Base-by-base conservation (phyloP, 23 red algal genomes). In the Pyropia haitanensis region DNA sequence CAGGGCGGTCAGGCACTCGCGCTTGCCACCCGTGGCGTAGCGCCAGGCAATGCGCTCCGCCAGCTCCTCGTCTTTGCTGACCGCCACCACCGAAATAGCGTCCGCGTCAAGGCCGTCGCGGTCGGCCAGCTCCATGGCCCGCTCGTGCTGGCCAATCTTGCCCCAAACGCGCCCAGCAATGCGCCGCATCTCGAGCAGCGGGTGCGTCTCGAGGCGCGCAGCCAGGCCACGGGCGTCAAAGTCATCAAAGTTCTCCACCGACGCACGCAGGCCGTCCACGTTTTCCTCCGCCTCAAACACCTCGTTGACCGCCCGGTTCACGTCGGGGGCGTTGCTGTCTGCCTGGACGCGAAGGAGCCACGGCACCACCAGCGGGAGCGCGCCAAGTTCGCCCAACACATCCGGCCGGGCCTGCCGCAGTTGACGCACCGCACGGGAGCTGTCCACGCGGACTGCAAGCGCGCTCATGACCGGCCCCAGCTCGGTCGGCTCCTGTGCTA, bases 251-350 rank as follows among this genome's bases (percentile, higher is more conserved):
- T 76, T 72, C 30, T 88, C 67, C 8, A 97, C 75, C 17, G 85
- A 90, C 20, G 29, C 59, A 29, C 67, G 56, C 19, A 97, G 73
- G 9, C 60, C 75, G 23, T 53, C 46, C 22, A 81, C 69, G 18
- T 87, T 71, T n/a, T 88, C 79, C 18, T 80, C 66, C 32, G 70
- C 65, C 3, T 91, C 10, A 46, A 87, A 83, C 33, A 97, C 68
- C 18, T 84, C 70, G 72, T 90, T 90, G 20, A 97, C 19, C 21
- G 93, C 93, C 71, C 90, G 85, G 50, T 90, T 97, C 19, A 97
- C 81, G 22, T 88, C 83, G 25, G 72, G 80, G 26, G 88, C 70
- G 39, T 46, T 46, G 39, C 39, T 46, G 53, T 96, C 82, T 21
- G 76, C 83, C 75, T 96, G 91, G 16, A 96, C 83, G 67, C 76